phyloP scores from a whole-genome alignment of 345 rosid genomes.

The Citrus medica region DNA sequence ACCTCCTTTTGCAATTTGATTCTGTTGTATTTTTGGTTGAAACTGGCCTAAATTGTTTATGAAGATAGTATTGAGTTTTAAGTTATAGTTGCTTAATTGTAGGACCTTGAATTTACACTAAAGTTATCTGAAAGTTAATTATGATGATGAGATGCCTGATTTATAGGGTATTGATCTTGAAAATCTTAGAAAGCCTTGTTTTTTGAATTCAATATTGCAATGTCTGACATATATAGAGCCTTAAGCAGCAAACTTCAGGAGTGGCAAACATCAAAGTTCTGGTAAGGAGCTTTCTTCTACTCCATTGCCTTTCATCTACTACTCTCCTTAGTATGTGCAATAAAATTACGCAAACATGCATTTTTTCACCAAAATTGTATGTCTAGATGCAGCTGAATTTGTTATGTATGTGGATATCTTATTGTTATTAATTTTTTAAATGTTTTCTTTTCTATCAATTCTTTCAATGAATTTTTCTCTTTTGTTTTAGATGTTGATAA shows the following conservation, averaged over 20 bases:
- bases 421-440: too few species aligned
- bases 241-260: conserved; percentile 72
- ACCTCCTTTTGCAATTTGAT: neutral
- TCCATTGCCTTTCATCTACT: neutral
- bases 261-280: conserved; percentile 69
- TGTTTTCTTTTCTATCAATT: too few species aligned
- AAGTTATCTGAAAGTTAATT: neutral
- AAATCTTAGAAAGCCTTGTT: conserved; percentile 96
- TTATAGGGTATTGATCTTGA: conserved; percentile 87
- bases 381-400: too few species aligned
- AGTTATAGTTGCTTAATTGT: neutral
- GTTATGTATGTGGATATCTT: too few species aligned
- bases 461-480: too few species aligned
- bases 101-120: neutral
- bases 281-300: conserved; percentile 45
- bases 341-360: too few species aligned
- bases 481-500: too few species aligned
- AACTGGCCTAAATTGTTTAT: neutral
- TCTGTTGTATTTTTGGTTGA: neutral
- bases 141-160: conserved; percentile 3
- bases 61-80: neutral
- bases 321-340: neutral
- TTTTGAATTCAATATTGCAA: conserved; percentile 82
- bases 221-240: conserved; percentile 95
- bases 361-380: too few species aligned